Evolutionary conservation across 1,139 yeast genomes (phyloP).

Genomic region (Taphrina populina): DNA sequence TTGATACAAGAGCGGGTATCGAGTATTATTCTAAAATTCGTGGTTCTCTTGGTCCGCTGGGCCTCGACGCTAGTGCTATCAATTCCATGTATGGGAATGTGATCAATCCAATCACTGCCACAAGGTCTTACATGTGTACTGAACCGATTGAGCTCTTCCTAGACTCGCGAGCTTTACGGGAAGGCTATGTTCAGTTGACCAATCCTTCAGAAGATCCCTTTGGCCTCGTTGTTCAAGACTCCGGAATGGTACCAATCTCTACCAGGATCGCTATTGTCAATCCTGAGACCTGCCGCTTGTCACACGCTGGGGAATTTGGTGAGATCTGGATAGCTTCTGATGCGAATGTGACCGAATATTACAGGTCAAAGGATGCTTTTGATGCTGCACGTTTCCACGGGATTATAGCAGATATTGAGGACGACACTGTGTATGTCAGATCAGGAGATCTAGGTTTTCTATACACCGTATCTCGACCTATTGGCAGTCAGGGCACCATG

Average conservation of each 20-base stretch:
- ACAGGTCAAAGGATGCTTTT: slow-evolving; percentile 52
- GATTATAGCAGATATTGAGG: slow-evolving; percentile 61
- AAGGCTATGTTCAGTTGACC: slow-evolving; percentile 79
- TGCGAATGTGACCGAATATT: slow-evolving; percentile 67
- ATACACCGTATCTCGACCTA: slow-evolving; percentile 60
- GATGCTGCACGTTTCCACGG: slow-evolving; percentile 57
- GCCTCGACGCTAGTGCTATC: slow-evolving; percentile 67
- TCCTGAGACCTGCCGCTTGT: slow-evolving; percentile 78
- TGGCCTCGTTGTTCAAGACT: slow-evolving; percentile 80
- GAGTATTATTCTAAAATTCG: slow-evolving; percentile 61
- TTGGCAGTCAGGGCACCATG: slow-evolving; percentile 49
- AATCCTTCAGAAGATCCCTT: slow-evolving; percentile 55
- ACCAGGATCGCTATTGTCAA: slow-evolving; percentile 92
- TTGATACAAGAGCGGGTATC: slow-evolving; percentile 70
- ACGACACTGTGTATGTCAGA: slow-evolving; percentile 64
- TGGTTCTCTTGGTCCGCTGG: slow-evolving; percentile 62
- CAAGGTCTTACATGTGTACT: slow-evolving; percentile 82
- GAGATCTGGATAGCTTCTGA: slow-evolving; percentile 96
- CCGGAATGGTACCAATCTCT: slow-evolving; percentile 94
- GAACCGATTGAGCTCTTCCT: slow-evolving; percentile 85
- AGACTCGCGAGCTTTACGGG: slow-evolving; percentile 84
- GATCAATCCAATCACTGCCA: slow-evolving; percentile 78
- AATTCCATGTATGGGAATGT: slow-evolving; percentile 75
- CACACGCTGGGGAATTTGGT: slow-evolving; percentile 92
- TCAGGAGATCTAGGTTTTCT: slow-evolving; percentile 95